Base-by-base conservation (phyloP, 768 basidiomycete genomes). In the Hirschioporus abietinus region DNA sequence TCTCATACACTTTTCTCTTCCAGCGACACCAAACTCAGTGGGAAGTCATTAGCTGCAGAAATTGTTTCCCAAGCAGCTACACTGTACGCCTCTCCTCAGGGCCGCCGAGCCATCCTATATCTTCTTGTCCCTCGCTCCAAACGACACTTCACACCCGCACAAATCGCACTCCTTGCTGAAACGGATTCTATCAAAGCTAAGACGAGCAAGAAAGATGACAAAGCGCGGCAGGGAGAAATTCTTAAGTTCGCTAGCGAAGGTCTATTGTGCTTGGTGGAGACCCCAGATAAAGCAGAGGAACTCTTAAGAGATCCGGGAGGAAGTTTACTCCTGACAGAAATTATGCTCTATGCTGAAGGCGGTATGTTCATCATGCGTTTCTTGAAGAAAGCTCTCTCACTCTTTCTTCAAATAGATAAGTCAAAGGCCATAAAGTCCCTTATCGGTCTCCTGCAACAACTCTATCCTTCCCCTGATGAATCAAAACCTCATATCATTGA, bases 11-110 rank as follows among this genome's bases (percentile, higher is more conserved):
- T 18, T 18, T 58, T 42, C 58, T 62, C 52, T 64, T 42, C 1
- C 72, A 95, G 93, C 71, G 95, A 98, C 74, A 98, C 95, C 1
- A 98, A 96, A 79, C 83, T 96, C 59, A 85, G 91, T 35, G 81
- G 86, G 17, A 96, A 96, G 79, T 87, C 88, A 0, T 79, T 98
- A 36, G 81, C 96, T 0, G 76, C 87, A 0, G 88, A 90, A 64
- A 88, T 96, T 63, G 85, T 84, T 24, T 74, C 81, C 0, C 77
- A 84, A 52, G 84, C 88, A 7, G 76, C 84, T 25, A 85, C 83
- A 15, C 79, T 95, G 6, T 85, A 86, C 70, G 71, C 77, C 18
- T 85, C 81, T 57, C 78, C 88, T 23, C 89, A 93, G 80, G 95
- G 95, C 42, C 88, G 95, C 58, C 86, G 94, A 9, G 84, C 91